Evolutionary conservation across 2,329 filamentous ascomycete species (phyloP).

Genomic region (Gaeumannomyces sp.): DNA sequence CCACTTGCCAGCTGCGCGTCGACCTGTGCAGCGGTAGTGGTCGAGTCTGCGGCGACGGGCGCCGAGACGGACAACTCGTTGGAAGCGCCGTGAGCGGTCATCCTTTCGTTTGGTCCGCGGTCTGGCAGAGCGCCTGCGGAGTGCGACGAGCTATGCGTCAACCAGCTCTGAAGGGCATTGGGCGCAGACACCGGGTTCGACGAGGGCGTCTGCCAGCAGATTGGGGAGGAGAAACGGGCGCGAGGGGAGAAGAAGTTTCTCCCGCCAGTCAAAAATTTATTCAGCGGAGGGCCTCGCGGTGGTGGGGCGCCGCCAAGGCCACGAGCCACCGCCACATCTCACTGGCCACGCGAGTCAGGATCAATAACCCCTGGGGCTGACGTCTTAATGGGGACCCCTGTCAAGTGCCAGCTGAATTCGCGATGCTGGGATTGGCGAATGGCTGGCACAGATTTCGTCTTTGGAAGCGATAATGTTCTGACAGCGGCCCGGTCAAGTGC

Average conservation of each 20-base stretch:
- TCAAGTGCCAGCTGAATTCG: background rate
- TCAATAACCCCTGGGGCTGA: background rate
- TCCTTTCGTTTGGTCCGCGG: background rate
- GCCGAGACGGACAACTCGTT: background rate
- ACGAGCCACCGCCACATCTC: background rate
- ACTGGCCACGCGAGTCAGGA: background rate
- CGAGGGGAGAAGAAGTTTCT: conserved; percentile 6
- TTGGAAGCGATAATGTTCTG: too few species aligned
- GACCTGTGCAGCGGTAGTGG: conserved; percentile 3
- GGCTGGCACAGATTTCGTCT: too few species aligned
- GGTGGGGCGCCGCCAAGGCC: background rate
- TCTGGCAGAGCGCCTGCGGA: background rate
- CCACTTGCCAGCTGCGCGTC: conserved; percentile 11
- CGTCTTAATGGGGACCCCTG: background rate
- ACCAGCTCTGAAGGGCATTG: conserved; percentile 10
- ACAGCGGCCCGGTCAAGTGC: background rate
- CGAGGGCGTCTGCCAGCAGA: background rate
- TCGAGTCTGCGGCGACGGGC: background rate
- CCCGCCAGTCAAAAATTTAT: background rate
- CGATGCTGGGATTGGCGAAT: background rate
- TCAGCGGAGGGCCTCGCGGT: background rate
- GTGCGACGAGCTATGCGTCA: background rate
- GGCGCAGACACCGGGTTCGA: background rate
- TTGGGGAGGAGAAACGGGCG: background rate
- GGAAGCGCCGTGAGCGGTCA: conserved; percentile 10